Base-by-base conservation (phyloP, 2,329 filamentous ascomycete species). In the Exophiala xenobiotica region DNA sequence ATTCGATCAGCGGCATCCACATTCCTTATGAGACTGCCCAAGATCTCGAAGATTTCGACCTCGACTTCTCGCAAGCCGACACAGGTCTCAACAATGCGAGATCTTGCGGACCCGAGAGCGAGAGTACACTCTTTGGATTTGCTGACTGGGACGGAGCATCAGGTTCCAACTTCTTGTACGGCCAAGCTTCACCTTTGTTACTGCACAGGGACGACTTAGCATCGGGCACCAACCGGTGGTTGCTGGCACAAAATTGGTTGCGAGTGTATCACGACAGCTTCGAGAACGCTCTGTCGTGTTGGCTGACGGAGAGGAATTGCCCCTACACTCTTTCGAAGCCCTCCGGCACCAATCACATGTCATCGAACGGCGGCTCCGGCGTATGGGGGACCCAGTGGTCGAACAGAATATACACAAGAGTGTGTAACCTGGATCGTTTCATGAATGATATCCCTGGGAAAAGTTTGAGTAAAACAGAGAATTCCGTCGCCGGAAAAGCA, bases 261-360 rank as follows among this genome's bases (percentile, higher is more conserved):
- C 41, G 23, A 8, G 40, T 53, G 6, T 53, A 53, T 35, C 40
- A 44, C 37, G 51, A 53, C 35, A 49, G 35, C 24, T 14, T 53
- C n/a, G 51, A 53, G 22, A 49, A 49, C 20, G 51, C 51, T 12
- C 38, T 53, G 18, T 39, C 33, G 18, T 53, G 51, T 23, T 53
- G 51, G 51, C 18, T 53, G 9, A 53, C 45, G 8, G 51, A 53
- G 45, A 49, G 43, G 18, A 53, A 45, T 18, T 53, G 51, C 22
- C 51, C 72, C 3, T 74, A 74, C 57, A 70, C 65, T 41, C 61
- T 35, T 14, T 35, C 31, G 18, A 12, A 35, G 12, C n/a, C n/a
- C 5, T 16, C 31, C 18, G 31, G 18, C 12, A 35, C n/a, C 31
- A 12, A 35, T 14, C 31, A 14, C n/a, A 12, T 14, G 5, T 3